Conservation (phyloP, 257 asterid genomes). For the Nicotiana paniculata region DNA sequence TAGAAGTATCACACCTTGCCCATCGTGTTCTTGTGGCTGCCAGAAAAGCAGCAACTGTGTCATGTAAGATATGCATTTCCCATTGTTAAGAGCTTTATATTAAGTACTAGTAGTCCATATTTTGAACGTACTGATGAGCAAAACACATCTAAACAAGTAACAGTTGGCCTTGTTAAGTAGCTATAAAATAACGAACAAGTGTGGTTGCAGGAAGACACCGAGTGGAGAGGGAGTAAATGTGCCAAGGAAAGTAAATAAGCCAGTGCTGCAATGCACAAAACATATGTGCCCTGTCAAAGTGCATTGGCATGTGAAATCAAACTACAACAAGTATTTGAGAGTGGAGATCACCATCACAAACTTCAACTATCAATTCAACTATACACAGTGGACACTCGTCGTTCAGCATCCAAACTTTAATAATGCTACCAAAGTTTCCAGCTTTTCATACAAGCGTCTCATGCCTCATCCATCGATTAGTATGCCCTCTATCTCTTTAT, state of each 20-base stretch:
- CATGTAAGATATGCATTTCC: constrained; percentile 28
- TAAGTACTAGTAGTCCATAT: background rate
- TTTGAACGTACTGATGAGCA: background rate
- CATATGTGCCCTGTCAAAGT: constrained; percentile 77
- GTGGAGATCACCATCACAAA: constrained; percentile 61
- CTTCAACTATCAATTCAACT: constrained; percentile 57
- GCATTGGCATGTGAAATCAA: constrained; percentile 74
- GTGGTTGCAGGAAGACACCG: constrained; percentile 16
- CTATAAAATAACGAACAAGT: background rate
- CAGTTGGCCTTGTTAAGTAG: constrained; percentile 22
- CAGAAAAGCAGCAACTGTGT: constrained; percentile 48
- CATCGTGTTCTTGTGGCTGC: constrained; percentile 68
- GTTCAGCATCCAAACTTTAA: constrained; percentile 74
- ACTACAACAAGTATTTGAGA: constrained; percentile 53
- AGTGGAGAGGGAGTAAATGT: constrained; percentile 42
- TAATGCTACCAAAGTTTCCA: constrained; percentile 62
- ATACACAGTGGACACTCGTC: constrained; percentile 72
- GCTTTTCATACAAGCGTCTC: constrained; percentile 62
- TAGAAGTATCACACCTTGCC: constrained; percentile 54
- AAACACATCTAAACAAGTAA: constrained; percentile 16
- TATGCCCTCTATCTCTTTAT: constrained; percentile 11
- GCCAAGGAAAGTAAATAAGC: constrained; percentile 44
- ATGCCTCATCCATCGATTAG: constrained; percentile 57
- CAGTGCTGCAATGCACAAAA: constrained; percentile 52
- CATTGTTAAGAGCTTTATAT: background rate